These are phyloP conservation scores for Backusella tarrabulga DNA, from an alignment of 192 early-diverging fungal species.

Conservation along the genomic window DNA sequence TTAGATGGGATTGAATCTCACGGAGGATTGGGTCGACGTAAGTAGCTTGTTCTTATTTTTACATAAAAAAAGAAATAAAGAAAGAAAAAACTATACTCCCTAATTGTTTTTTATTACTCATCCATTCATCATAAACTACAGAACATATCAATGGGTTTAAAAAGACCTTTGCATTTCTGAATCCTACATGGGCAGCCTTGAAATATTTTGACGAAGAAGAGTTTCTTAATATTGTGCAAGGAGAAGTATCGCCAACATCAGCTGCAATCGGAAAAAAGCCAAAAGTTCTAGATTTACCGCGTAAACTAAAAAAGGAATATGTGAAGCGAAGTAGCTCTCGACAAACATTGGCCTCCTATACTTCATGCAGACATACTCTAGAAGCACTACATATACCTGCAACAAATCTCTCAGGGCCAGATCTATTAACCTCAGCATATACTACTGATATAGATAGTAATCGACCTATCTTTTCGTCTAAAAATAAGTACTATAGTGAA, in stretches of 20 bases:
- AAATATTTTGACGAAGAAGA: constrained; percentile 39
- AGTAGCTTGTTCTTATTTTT: constrained; percentile 10
- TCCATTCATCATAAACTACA: background rate
- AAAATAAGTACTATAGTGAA: background rate
- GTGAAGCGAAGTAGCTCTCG: background rate
- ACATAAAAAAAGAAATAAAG: background rate
- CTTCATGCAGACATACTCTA: background rate
- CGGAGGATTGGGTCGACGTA: constrained; percentile 36
- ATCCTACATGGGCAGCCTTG: constrained; percentile 36
- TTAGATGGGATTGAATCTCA: constrained; percentile 26
- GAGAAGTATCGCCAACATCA: constrained; percentile 16
- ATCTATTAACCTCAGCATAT: background rate
- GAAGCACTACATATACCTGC: background rate
- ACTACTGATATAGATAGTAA: background rate
- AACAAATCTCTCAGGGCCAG: background rate
- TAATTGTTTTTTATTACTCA: background rate
- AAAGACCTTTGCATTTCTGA: constrained; percentile 32
- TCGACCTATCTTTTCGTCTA: background rate
- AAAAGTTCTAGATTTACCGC: background rate
- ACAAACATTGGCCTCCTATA: background rate
- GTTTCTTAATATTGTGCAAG: constrained; percentile 31
- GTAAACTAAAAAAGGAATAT: background rate
- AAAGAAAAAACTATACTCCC: background rate
- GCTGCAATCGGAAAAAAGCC: constrained; percentile 14
- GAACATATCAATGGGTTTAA: constrained; percentile 25